Evolutionary conservation across 805 yeast species (phyloP), one percentile per base, ranked within the genome.

Genomic region (Candida wancherniae): DNA sequence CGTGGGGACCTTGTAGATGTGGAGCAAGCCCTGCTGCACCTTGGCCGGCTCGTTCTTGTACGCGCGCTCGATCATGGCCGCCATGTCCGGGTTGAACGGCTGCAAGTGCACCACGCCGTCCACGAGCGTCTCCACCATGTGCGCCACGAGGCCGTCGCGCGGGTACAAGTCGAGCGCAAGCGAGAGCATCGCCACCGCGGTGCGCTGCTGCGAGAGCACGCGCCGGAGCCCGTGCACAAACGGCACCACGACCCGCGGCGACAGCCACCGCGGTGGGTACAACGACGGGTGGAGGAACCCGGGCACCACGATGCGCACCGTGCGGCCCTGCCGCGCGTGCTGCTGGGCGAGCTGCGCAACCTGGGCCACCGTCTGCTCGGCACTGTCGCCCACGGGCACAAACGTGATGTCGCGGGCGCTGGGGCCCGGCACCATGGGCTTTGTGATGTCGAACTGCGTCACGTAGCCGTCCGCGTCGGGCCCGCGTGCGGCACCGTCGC

Each of bases 1-100:
- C 2, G 73, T 66, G 0, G 95, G 92, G 6, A 88, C 49, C 46
- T 84, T 84, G 34, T 71, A 54, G 3, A 92, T 64, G 50, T 90
- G 84, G 24, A 90, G 71, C 31, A 87, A 69, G 0, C 97, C 98
- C 49, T 88, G 97, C 44, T 80, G 87, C 16, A 83, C 71, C 50
- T 80, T 82, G 11, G 76, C 63, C 5, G 92, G 90, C 47, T 80
- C 80, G 45, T 71, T 77, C 45, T 75, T 76, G 54, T 81, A 81
- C 0, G 83, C 80, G 34, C 67, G 69, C 45, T 83, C 92, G 44
- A 84, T 63, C 33, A 78, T 63, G 35, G 72, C 75, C 28, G 73
- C 55, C 72, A 83, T 72, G 29, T 74, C 83, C 37, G 84, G 86
- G 40, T 78, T 78, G 58, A 88, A 85, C 2, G 97, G 95, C 40